These are phyloP conservation scores for Vaccinium corymbosum DNA, from an alignment of 148 eudicot genomes.

Conservation along the genomic window DNA sequence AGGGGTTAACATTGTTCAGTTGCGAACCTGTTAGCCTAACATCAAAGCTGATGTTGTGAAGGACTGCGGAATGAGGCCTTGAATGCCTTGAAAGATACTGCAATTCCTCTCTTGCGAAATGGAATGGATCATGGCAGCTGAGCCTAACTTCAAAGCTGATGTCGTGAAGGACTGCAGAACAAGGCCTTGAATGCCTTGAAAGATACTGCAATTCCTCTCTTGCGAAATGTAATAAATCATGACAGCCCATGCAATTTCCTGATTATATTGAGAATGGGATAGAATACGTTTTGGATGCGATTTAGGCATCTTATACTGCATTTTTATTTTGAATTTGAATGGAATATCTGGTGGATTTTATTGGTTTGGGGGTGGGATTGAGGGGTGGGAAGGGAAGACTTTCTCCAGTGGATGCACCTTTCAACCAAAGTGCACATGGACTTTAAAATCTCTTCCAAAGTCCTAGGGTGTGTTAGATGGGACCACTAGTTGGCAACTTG, in stretches of 20 bases:
- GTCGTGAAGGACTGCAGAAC: not conserved
- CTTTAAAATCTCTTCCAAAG: not conserved
- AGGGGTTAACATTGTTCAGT: not conserved
- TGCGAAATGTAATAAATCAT: not conserved
- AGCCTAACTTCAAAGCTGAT: not conserved
- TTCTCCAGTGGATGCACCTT: not conserved
- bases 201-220: not conserved
- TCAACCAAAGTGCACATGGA: not conserved
- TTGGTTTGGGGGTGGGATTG: not conserved
- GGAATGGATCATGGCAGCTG: not conserved
- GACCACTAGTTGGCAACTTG: constrained; percentile 9
- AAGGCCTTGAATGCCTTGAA: not conserved
- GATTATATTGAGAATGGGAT: not conserved
- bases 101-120: not conserved
- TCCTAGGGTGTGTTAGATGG: not conserved
- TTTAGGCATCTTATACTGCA: constrained; percentile 2
- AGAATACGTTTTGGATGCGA: not conserved
- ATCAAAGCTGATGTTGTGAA: not conserved
- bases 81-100: not conserved
- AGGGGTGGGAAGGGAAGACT: not conserved
- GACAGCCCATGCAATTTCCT: not conserved
- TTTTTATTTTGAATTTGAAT: not conserved
- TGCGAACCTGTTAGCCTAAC: not conserved
- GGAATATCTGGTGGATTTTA: not conserved
- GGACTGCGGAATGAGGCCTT: not conserved